Percentiles rank a stretch among this genome's conserved stretches.
phyloP scores from a whole-genome alignment of 2,329 filamentous ascomycete genomes.

The Hypoxylon sp. region DNA sequence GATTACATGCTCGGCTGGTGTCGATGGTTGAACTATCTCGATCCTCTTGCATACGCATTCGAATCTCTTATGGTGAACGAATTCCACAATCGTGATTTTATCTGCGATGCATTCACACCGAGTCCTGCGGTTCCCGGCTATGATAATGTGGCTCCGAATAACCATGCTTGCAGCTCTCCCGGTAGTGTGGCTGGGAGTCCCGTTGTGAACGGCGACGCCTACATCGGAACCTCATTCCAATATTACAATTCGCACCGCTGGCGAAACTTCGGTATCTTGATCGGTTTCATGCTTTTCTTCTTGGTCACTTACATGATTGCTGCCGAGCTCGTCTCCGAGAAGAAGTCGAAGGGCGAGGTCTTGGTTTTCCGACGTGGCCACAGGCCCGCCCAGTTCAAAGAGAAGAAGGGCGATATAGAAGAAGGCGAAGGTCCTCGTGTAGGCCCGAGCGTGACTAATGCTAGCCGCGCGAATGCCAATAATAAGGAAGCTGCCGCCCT shows the following conservation, averaged over 20 bases:
- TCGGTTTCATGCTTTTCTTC: constrained; percentile 76
- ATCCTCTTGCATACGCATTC: constrained; percentile 85
- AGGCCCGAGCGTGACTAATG: constrained; percentile 63
- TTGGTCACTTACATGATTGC: constrained; percentile 73
- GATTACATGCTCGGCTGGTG: constrained; percentile 85
- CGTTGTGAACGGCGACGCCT: constrained; percentile 71
- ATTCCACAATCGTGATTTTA: constrained; percentile 76
- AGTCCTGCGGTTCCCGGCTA: constrained; percentile 56
- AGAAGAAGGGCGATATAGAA: constrained; percentile 74
- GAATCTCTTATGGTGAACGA: constrained; percentile 88
- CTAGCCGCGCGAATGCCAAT: constrained; percentile 58
- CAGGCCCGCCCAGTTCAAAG: constrained; percentile 70
- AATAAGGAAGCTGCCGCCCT: constrained; percentile 61
- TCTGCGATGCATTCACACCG: constrained; percentile 65
- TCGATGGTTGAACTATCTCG: constrained; percentile 85
- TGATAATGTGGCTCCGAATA: constrained; percentile 53
- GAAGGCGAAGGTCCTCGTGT: constrained; percentile 66
- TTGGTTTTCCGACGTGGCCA: constrained; percentile 81
- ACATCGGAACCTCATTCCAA: constrained; percentile 67
- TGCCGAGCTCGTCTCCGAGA: constrained; percentile 75
- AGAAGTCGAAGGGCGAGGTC: constrained; percentile 83
- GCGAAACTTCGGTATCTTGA: constrained; percentile 79
- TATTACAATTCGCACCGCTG: constrained; percentile 75
- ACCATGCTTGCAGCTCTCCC: constrained; percentile 71
- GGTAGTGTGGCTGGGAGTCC: constrained; percentile 69